Base-by-base conservation (phyloP, 2,329 filamentous ascomycete genomes). In the Trichoderma brevicompactum region DNA sequence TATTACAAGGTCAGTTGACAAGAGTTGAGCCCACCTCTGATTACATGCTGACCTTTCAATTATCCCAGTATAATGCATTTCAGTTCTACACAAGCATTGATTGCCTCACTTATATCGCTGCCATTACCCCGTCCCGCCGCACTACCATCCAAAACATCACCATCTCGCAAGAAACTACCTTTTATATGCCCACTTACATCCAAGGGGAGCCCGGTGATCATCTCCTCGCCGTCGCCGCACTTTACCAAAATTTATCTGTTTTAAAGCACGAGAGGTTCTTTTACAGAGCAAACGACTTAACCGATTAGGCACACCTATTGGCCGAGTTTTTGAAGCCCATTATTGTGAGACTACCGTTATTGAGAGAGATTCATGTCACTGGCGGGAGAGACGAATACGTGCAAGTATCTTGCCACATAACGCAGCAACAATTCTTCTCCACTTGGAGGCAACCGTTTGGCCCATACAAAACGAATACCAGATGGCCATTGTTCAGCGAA, bases 1-100 rank as follows among this genome's bases (percentile, higher is more conserved):
- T 55, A 46, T 32, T 64, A 64, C 60, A 64, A 48, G 49, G 60
- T 63, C 4, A 15, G 34, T 41, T 1, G 5, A 12, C 5, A 40
- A 9, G 10, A n/a, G n/a, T n/a, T n/a, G 9, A 15, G 7, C 12
- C 3, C 2, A 5, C 15, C 1, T 40, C 8, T 9, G 2, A 7
- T 50, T 41, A 19, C 46, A 54, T 63, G 7, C 49, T 64, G 2
- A 54, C 12, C 8, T 38, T n/a, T 2, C 0, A n/a, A 0, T 0
- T 28, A 28, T 5, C 38, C 10, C 9, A 63, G 60, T 15, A 10
- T 49, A 63, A 63, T 10, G 15, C 5, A 0, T 63, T 63, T 19
- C n/a, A n/a, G 0, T 63, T 63, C 5, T 2, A 5, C 12, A 46
- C 12, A n/a, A 44, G 7, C 10, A 17, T 8, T 5, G 40, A 32